Percentiles rank a stretch among this genome's conserved stretches.
phyloP scores from a whole-genome alignment of 768 basidiomycete genomes.

The Auricularia heimuer region DNA sequence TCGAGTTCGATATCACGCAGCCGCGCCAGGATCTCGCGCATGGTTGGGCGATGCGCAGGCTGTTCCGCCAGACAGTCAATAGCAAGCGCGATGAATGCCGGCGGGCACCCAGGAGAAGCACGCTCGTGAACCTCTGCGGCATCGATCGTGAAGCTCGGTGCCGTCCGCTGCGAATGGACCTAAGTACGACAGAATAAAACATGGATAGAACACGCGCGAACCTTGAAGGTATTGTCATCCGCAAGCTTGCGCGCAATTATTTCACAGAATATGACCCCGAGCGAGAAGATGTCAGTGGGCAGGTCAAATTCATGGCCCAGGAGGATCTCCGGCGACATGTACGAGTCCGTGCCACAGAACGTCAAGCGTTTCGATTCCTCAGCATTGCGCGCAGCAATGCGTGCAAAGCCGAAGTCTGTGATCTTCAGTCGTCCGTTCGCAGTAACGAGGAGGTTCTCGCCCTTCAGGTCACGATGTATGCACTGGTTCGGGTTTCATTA shows the following conservation, averaged over 20 bases:
- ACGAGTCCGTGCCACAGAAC: slow-evolving; percentile 84
- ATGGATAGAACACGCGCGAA: slow-evolving; percentile 13
- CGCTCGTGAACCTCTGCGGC: slow-evolving; percentile 55
- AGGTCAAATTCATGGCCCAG: slow-evolving; percentile 87
- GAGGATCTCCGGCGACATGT: slow-evolving; percentile 96
- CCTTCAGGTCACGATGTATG: slow-evolving; percentile 74
- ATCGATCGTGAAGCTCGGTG: slow-evolving; percentile 76
- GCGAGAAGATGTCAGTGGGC: slow-evolving; percentile 88
- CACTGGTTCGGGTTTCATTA: slow-evolving; percentile 18
- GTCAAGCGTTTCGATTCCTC: slow-evolving; percentile 82
- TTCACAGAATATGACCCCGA: slow-evolving; percentile 90
- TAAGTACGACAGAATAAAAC: neutral
- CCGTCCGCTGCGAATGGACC: slow-evolving; percentile 43
- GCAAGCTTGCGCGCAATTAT: slow-evolving; percentile 79
- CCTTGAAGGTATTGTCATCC: slow-evolving; percentile 46
- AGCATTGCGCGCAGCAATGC: slow-evolving; percentile 85
- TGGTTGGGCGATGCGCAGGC: slow-evolving; percentile 62
- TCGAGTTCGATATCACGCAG: slow-evolving; percentile 77
- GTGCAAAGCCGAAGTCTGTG: slow-evolving; percentile 97
- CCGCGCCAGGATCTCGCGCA: slow-evolving; percentile 66
- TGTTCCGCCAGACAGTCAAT: slow-evolving; percentile 65
- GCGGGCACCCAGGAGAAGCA: slow-evolving; percentile 68
- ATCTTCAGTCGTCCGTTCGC: slow-evolving; percentile 91
- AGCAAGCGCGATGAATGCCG: slow-evolving; percentile 64
- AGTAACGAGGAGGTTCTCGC: slow-evolving; percentile 94